Conservation (phyloP, 768 basidiomycete genomes). For the Amanita pallidorosea region DNA sequence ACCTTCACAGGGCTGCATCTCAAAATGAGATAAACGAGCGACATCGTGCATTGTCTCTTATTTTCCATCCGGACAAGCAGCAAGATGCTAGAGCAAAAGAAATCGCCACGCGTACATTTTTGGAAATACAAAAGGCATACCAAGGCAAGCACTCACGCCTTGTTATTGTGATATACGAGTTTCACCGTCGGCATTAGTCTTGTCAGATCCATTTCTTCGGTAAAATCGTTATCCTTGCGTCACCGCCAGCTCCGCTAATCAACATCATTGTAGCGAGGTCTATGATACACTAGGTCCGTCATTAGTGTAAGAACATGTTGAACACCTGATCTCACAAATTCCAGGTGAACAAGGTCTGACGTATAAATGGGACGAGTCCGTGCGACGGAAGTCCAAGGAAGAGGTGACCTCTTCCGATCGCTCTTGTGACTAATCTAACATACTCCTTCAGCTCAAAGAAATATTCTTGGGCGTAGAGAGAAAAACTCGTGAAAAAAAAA, state of each 20-base stretch:
- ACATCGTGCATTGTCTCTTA: slow-evolving; percentile 59
- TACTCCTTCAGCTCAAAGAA: slow-evolving; percentile 29
- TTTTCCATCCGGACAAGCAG: slow-evolving; percentile 84
- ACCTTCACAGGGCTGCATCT: slow-evolving; percentile 53
- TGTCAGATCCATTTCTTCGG: slow-evolving; percentile 66
- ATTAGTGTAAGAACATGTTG: neutral
- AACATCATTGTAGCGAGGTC: slow-evolving; percentile 36
- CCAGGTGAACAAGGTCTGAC: slow-evolving; percentile 27
- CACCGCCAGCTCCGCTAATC: slow-evolving; percentile 1
- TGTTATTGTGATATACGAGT: neutral
- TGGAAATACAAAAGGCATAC: slow-evolving; percentile 76
- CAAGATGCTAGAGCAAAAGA: slow-evolving; percentile 41
- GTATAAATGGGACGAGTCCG: slow-evolving; percentile 31
- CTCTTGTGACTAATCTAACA: neutral
- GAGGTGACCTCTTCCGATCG: slow-evolving; percentile 25
- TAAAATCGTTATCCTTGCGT: slow-evolving; percentile 15
- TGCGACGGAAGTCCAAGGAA: slow-evolving; percentile 32
- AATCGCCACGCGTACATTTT: slow-evolving; percentile 56
- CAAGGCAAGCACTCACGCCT: slow-evolving; percentile 38
- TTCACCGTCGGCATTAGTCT: slow-evolving; percentile 27
- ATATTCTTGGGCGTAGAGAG: slow-evolving; percentile 28
- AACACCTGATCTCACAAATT: neutral
- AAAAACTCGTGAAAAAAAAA: slow-evolving; percentile 23
- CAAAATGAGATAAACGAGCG: slow-evolving; percentile 64
- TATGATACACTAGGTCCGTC: slow-evolving; percentile 65